A percentile compares a stretch with the other conserved stretches of the same genome.
Conservation (phyloP, 768 basidiomycete genomes). For the Serpula lacrymans region DNA sequence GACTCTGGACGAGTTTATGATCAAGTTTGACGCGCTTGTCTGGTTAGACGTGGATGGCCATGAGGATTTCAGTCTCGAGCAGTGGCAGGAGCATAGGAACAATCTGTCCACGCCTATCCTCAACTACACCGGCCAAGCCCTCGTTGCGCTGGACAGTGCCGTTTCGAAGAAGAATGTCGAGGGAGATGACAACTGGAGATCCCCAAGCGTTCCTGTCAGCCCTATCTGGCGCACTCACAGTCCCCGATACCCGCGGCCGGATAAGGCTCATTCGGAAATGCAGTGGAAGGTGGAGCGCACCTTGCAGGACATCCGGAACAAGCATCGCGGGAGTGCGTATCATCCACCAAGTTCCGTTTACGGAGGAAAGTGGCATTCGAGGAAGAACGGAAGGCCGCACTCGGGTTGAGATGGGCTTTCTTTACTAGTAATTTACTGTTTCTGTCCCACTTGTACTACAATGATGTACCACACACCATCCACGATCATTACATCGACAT, state of each 20-base stretch:
- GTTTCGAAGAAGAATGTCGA: background rate
- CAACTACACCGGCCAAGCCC: background rate
- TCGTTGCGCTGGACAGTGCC: background rate
- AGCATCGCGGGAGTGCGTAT: no score
- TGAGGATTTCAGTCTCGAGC: background rate
- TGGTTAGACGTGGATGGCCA: conserved; percentile 11
- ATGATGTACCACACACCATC: no score
- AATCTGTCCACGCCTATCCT: background rate
- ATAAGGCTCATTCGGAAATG: no score
- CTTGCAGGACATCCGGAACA: background rate
- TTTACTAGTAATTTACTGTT: no score
- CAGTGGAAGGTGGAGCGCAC: background rate
- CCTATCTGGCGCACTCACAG: no score
- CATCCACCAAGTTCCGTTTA: background rate
- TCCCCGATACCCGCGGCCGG: no score
- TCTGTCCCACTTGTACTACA: no score
- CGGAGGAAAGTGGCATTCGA: no score
- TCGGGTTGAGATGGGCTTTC: no score
- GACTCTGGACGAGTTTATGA: conserved; percentile 10
- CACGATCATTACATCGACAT: no score
- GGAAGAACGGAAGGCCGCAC: no score
- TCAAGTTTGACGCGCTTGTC: conserved; percentile 15
- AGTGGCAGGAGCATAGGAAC: conserved; percentile 8
- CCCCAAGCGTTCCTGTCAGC: background rate
- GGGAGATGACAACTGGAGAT: background rate